These are phyloP conservation scores for Westerdykella ornata DNA, from an alignment of 2,329 filamentous ascomycete species.

Conservation along the genomic window DNA sequence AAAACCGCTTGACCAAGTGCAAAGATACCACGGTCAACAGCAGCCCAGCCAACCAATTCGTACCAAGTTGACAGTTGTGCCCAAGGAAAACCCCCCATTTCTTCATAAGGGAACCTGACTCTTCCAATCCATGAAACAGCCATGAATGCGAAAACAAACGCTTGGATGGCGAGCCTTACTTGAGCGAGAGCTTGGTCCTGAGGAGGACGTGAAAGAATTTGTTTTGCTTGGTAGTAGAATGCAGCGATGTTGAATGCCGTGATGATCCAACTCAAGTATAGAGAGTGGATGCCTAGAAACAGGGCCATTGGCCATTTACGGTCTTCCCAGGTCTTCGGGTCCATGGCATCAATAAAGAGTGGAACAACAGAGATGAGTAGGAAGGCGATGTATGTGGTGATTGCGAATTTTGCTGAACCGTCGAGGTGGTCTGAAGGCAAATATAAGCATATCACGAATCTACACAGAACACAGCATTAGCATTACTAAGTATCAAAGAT, in stretches of 20 bases:
- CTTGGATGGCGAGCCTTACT: neutral
- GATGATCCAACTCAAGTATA: slow-evolving; percentile 2
- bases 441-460: slow-evolving; percentile 1
- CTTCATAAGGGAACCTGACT: neutral
- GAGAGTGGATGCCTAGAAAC: slow-evolving; percentile 1
- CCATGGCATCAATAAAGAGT: neutral
- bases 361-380: slow-evolving; percentile 1
- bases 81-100: neutral
- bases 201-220: neutral
- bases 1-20: neutral
- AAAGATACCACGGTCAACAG: slow-evolving; percentile 2
- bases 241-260: slow-evolving; percentile 1
- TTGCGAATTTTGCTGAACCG: neutral
- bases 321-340: neutral
- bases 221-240: neutral
- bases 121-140: slow-evolving; percentile 1
- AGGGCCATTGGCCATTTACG: neutral
- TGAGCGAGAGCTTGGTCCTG: slow-evolving; percentile 1
- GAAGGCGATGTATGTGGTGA: slow-evolving; percentile 1
- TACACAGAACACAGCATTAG: neutral
- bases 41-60: slow-evolving; percentile 2
- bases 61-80: neutral
- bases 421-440: slow-evolving; percentile 1
- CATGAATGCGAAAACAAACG: slow-evolving; percentile 1
- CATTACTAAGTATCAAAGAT: neutral